Percentiles rank a stretch among this genome's conserved stretches.
Conservation (phyloP, 352 stramenopile genomes). For the Globisporangium takayamanum region DNA sequence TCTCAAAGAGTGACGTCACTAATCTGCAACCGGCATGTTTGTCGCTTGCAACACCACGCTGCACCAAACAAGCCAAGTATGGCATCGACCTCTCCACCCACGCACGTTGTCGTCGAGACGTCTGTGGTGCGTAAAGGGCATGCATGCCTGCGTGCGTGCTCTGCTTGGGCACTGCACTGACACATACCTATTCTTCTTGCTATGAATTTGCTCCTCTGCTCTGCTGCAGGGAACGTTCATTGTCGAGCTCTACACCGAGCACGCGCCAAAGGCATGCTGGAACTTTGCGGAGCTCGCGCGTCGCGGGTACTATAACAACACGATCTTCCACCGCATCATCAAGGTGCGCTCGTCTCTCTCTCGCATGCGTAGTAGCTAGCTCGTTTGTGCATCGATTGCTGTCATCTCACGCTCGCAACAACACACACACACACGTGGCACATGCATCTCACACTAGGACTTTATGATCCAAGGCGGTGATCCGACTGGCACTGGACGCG, state of each 20-base stretch:
- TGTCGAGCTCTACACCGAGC: slow-evolving; percentile 91
- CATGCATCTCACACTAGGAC: slow-evolving; percentile 30
- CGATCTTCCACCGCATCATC: slow-evolving; percentile 95
- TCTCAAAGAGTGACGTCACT: no score
- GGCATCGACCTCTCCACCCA: slow-evolving; percentile 27
- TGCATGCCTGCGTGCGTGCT: neutral
- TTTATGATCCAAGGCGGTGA: slow-evolving; percentile 97
- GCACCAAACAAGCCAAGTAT: neutral
- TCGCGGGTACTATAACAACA: slow-evolving; percentile 94
- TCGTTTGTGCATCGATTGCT: neutral
- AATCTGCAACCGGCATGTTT: no score
- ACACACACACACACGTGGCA: neutral
- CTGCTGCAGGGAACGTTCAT: slow-evolving; percentile 77
- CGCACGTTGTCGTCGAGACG: slow-evolving; percentile 83
- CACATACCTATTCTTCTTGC: neutral
- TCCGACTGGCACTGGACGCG: slow-evolving; percentile 89
- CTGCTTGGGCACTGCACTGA: neutral
- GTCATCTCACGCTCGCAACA: neutral
- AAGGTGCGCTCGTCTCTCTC: slow-evolving; percentile 25
- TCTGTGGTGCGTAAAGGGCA: slow-evolving; percentile 39
- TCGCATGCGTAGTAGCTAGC: neutral
- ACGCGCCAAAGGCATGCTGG: slow-evolving; percentile 90
- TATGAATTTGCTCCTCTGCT: neutral
- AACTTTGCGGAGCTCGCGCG: slow-evolving; percentile 91
- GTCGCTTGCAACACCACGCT: no score